Conservation (phyloP, 768 basidiomycete species). For the Trametes gibbosa region DNA sequence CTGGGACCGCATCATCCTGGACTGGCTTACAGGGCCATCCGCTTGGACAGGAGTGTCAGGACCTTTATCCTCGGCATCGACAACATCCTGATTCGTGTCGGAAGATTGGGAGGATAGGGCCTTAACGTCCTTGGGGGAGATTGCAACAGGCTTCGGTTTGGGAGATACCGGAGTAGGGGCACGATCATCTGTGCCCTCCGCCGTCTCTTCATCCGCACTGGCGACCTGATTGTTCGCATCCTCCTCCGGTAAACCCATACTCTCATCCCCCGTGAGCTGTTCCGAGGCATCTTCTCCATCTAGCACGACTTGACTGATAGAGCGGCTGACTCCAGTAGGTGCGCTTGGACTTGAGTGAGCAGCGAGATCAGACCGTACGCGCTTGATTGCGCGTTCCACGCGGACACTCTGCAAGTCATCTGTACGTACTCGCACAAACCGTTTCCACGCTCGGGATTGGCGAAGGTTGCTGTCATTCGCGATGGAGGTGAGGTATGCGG, state of each 20-base stretch:
- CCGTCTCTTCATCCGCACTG: constrained; percentile 16
- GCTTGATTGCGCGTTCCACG: constrained; percentile 84
- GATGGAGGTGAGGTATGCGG: constrained; percentile 75
- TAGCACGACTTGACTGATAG: constrained; percentile 32
- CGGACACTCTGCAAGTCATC: constrained; percentile 88
- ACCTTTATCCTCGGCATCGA: constrained; percentile 22
- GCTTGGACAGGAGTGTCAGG: constrained; percentile 25
- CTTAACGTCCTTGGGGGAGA: constrained; percentile 1
- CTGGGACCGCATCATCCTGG: constrained; percentile 71
- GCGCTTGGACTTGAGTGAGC: constrained; percentile 51
- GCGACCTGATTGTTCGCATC: constrained; percentile 1
- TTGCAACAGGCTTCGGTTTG: constrained; percentile 10
- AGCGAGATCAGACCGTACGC: constrained; percentile 80
- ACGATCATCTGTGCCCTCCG: constrained; percentile 21
- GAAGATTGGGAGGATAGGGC: background rate
- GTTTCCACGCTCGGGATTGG: constrained; percentile 71
- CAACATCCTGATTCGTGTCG: constrained; percentile 5
- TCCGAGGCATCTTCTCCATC: constrained; percentile 24
- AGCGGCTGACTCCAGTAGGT: constrained; percentile 28
- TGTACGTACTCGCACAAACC: constrained; percentile 80
- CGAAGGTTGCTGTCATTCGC: constrained; percentile 67
- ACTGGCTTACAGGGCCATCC: constrained; percentile 31
- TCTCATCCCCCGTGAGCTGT: constrained; percentile 9
- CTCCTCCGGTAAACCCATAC: constrained; percentile 4
- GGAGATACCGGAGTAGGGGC: constrained; percentile 23